phyloP scores from a whole-genome alignment of 768 basidiomycete genomes.

The Lenzites betulinus region DNA sequence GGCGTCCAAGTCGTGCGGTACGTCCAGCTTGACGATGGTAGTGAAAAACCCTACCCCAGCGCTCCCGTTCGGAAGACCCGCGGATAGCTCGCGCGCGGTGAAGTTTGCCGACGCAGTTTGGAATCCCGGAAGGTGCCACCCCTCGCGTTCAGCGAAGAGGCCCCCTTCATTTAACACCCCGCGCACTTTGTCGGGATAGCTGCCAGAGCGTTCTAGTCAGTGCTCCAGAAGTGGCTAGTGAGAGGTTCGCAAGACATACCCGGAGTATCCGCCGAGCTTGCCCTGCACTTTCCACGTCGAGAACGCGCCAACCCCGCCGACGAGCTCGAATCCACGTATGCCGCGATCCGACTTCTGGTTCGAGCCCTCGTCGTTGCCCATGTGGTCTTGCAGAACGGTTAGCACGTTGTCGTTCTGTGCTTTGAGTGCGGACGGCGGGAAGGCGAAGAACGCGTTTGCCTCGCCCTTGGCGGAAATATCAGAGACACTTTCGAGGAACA shows the following conservation, averaged over 20 bases:
- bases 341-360: conserved; percentile 75
- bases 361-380: conserved; percentile 68
- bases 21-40: conserved; percentile 63
- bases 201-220: conserved; percentile 28
- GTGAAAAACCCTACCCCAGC: conserved; percentile 84
- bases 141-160: conserved; percentile 43
- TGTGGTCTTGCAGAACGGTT: conserved; percentile 51
- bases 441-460: conserved; percentile 63
- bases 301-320: conserved; percentile 47
- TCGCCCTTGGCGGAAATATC: conserved; percentile 49
- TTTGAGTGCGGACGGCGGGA: conserved; percentile 55
- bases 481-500: conserved; percentile 71
- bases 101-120: conserved; percentile 50
- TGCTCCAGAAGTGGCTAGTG: not conserved
- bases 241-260: conserved; percentile 25
- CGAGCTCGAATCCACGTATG: conserved; percentile 71
- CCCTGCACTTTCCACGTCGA: conserved; percentile 47
- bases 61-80: conserved; percentile 54
- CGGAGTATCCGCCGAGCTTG: conserved; percentile 44
- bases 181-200: conserved; percentile 67
- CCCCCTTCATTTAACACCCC: conserved; percentile 50
- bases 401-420: conserved; percentile 56
- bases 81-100: conserved; percentile 53
- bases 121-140: conserved; percentile 57
- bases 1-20: conserved; percentile 61